Conservation (phyloP, 768 basidiomycete genomes). For the Tephrocybe rancida region DNA sequence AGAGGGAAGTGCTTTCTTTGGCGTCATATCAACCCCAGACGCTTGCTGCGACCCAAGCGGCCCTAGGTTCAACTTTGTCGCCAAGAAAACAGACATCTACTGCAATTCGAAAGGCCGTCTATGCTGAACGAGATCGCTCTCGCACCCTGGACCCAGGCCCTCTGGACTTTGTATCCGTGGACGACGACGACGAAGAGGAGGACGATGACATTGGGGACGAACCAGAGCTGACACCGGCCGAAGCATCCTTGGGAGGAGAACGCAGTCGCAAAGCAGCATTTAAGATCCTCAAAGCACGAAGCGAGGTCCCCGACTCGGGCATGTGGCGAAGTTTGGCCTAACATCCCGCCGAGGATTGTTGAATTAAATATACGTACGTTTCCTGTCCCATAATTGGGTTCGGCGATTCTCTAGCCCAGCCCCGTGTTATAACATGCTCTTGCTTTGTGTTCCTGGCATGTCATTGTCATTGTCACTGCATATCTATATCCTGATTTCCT, state of each 20-base stretch:
- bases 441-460: conserved; percentile 16
- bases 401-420: conserved; percentile 13
- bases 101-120: conserved; percentile 59
- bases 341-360: neutral
- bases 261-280: conserved; percentile 62
- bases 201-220: conserved; percentile 22
- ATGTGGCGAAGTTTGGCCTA: conserved; percentile 83
- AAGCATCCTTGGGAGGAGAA: conserved; percentile 33
- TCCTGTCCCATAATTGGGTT: conserved; percentile 22
- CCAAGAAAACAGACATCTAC: conserved; percentile 41
- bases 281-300: conserved; percentile 71
- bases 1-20: conserved; percentile 44
- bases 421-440: conserved; percentile 7
- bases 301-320: conserved; percentile 65
- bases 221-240: conserved; percentile 18
- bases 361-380: conserved; percentile 20
- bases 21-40: conserved; percentile 62
- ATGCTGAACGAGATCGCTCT: conserved; percentile 68
- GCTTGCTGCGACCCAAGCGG: conserved; percentile 40
- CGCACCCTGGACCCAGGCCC: conserved; percentile 71
- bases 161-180: conserved; percentile 58
- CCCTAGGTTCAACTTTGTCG: conserved; percentile 30
- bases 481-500: conserved; percentile 7
- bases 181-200: conserved; percentile 47
- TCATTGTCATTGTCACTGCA: neutral